Evolutionary conservation across 31 red algal genomes (phyloP), one percentile per base, ranked within the genome.

Genomic region (Odonthalia washingtoniensis): DNA sequence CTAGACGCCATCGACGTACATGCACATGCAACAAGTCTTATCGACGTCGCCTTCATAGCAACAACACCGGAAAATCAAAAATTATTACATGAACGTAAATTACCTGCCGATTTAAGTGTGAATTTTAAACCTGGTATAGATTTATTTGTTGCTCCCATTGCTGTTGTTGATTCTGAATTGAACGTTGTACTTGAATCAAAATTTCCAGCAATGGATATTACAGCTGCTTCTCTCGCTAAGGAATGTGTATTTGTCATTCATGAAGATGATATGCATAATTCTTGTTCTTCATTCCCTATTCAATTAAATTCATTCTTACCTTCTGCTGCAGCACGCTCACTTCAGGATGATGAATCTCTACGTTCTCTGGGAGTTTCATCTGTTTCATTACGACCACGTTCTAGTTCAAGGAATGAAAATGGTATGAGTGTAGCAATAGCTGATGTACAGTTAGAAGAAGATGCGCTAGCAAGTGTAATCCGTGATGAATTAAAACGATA

Each of bases 1-100:
- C 14, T 92, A 24, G 75, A 87, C 39, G 70, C 90, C 1, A 81
- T 92, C 33, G 81, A 33, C 12, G 35, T 75, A 5, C 37, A 52
- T n/a, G 45, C 74, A 16, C 34, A 92, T 24, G 75, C 77, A 24
- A 69, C 85, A 14, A 36, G 81, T 4, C 31, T 92, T 1, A 32
- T 86, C 1, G 90, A 92, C 39, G 83, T 92, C 63, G 90, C 90
- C 52, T 92, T 92, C 53, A 33, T 92, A 40, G 83, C 69, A 3
- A 74, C 74, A 3, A 80, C 75, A 21, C 17, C 27, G 35, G 68
- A 21, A 17, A 75, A 74, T 2, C 27, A 30, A 46, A 46, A 36
- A 12, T 36, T 92, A 52, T 38, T 84, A 18, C 0, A 46, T 5
- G 82, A 92, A 61, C 63, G 90, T 44, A 45, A 82, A 38, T 43